Conservation (phyloP, 352 stramenopile species). For the Phytopythium cucurbitacearum region DNA sequence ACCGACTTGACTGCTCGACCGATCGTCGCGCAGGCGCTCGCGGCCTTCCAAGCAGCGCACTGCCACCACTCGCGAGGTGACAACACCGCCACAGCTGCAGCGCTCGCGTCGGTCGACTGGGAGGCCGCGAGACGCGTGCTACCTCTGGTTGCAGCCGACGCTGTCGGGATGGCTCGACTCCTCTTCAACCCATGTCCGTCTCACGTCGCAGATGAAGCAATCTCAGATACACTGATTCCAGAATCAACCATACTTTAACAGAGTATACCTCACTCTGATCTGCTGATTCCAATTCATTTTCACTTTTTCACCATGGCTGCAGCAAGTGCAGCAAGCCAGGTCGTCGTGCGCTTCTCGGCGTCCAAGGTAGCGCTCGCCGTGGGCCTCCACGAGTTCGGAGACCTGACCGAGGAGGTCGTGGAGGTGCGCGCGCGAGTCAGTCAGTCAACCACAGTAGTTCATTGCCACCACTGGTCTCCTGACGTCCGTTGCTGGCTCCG, state of each 20-base stretch:
- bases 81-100: neutral
- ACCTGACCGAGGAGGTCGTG: slow-evolving; percentile 40
- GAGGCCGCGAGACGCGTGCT: slow-evolving; percentile 7
- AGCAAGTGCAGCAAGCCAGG: too few relatives aligned
- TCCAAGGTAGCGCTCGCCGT: slow-evolving; percentile 67
- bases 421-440: slow-evolving; percentile 15
- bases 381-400: slow-evolving; percentile 69
- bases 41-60: slow-evolving; percentile 27
- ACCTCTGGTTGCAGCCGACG: slow-evolving; percentile 1
- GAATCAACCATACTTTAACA: too few relatives aligned
- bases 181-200: too few relatives aligned
- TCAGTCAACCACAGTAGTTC: neutral
- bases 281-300: too few relatives aligned
- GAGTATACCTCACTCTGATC: too few relatives aligned
- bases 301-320: too few relatives aligned
- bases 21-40: slow-evolving; percentile 13
- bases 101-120: slow-evolving; percentile 4
- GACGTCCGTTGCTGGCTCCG: slow-evolving; percentile 1
- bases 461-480: neutral
- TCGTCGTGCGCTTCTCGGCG: slow-evolving; percentile 54
- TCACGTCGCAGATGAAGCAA: too few relatives aligned
- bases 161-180: neutral
- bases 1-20: neutral
- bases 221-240: too few relatives aligned
- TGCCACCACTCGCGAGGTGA: slow-evolving; percentile 25